phyloP scores from a whole-genome alignment of 768 basidiomycete species.

The Boletus sensibilis region DNA sequence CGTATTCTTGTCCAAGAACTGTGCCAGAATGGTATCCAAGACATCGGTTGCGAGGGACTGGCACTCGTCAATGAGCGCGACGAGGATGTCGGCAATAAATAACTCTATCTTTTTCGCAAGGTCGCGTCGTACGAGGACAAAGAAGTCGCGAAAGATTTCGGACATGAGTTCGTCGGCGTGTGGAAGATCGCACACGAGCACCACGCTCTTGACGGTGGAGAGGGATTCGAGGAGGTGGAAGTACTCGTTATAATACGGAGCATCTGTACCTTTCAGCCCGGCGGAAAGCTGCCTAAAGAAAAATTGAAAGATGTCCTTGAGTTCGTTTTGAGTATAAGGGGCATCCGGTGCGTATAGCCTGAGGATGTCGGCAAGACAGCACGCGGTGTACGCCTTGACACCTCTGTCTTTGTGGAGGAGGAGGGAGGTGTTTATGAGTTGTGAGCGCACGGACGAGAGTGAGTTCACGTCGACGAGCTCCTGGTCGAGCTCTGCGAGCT shows the following conservation, averaged over 20 bases:
- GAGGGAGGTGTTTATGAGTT: constrained; percentile 76
- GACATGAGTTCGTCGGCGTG: constrained; percentile 80
- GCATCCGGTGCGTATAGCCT: constrained; percentile 95
- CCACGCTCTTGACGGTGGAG: constrained; percentile 91
- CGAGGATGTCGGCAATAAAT: constrained; percentile 86
- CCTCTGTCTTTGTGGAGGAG: constrained; percentile 94
- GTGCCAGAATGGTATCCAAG: constrained; percentile 77
- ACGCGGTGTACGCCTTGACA: constrained; percentile 92
- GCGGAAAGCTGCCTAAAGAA: constrained; percentile 83
- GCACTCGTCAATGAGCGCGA: constrained; percentile 86
- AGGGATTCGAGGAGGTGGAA: constrained; percentile 93
- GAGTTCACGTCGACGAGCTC: constrained; percentile 77
- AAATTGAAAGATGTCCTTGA: constrained; percentile 96
- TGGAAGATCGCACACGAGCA: constrained; percentile 89
- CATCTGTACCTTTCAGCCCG: constrained; percentile 72
- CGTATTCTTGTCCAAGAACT: constrained; percentile 78
- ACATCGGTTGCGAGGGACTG: constrained; percentile 74
- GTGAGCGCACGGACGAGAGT: constrained; percentile 65
- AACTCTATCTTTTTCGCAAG: constrained; percentile 80
- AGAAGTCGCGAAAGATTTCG: constrained; percentile 82
- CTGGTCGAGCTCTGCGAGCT: constrained; percentile 84
- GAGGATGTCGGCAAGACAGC: constrained; percentile 92
- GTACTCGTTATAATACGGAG: constrained; percentile 89
- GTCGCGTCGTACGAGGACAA: constrained; percentile 72
- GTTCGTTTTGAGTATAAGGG: constrained; percentile 85